Conservation (phyloP, 441 rosid species). For the Pelargonium myrrhifolium region DNA sequence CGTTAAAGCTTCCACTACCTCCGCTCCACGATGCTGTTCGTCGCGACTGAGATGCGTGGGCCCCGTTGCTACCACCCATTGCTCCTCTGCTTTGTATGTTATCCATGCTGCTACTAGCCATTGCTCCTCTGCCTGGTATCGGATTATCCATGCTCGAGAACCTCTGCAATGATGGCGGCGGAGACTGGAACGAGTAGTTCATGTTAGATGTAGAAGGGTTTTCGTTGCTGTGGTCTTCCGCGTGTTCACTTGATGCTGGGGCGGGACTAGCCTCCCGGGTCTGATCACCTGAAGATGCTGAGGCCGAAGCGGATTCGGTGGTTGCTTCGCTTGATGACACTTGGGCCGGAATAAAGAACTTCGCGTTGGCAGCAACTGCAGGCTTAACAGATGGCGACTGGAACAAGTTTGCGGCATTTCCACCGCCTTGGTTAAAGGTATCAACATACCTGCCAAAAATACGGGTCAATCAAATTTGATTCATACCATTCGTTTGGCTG, state of each 20-base stretch:
- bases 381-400: constrained; percentile 69
- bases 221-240: constrained; percentile 22
- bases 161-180: constrained; percentile 42
- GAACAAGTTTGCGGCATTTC: constrained; percentile 47
- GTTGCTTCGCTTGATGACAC: constrained; percentile 6
- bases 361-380: constrained; percentile 53
- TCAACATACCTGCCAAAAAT: constrained; percentile 55
- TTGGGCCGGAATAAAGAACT: constrained; percentile 74
- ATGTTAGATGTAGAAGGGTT: constrained; percentile 33
- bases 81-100: constrained; percentile 30
- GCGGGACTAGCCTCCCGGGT: constrained; percentile 34
- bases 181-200: constrained; percentile 33
- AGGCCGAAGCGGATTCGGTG: neutral
- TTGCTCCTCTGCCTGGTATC: constrained; percentile 30
- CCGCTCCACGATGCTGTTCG: constrained; percentile 95
- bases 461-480: neutral
- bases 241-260: neutral
- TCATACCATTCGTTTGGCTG: neutral
- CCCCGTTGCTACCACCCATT: constrained; percentile 24
- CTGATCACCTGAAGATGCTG: constrained; percentile 33
- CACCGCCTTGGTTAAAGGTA: constrained; percentile 66
- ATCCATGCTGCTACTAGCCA: constrained; percentile 38
- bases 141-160: constrained; percentile 47
- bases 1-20: constrained; percentile 27
- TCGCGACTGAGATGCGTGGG: constrained; percentile 38